phyloP scores from a whole-genome alignment of 352 stramenopile species.

The Globisporangium splendens region DNA sequence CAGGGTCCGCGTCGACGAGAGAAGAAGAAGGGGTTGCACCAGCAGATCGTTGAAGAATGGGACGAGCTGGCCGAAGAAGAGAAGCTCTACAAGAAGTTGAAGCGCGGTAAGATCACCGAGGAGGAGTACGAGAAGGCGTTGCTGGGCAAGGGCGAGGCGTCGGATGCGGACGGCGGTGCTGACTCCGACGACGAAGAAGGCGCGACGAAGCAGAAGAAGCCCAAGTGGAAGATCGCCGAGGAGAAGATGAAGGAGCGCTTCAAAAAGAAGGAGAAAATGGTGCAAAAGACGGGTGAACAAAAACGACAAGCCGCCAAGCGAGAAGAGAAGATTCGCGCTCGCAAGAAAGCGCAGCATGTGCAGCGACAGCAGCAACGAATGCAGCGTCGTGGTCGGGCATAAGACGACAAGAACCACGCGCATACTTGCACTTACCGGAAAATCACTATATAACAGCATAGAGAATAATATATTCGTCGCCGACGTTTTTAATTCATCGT shows the following conservation, averaged over 20 bases:
- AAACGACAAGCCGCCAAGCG: constrained; percentile 73
- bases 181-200: constrained; percentile 12
- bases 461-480: constrained; percentile 21
- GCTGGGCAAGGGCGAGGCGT: constrained; percentile 42
- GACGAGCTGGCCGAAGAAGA: constrained; percentile 98
- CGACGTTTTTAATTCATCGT: neutral
- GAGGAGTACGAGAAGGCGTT: constrained; percentile 89
- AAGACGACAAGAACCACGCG: neutral
- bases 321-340: constrained; percentile 77
- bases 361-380: constrained; percentile 54
- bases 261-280: constrained; percentile 78
- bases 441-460: constrained; percentile 12
- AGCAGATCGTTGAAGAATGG: constrained; percentile 99
- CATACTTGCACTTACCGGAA: constrained; percentile 5
- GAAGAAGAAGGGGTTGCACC: constrained; percentile 96
- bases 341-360: constrained; percentile 77
- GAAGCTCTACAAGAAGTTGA: constrained; percentile 96
- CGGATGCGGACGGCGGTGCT: constrained; percentile 34
- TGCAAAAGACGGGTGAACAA: constrained; percentile 69
- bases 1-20: constrained; percentile 70
- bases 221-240: constrained; percentile 53
- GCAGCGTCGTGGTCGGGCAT: constrained; percentile 30
- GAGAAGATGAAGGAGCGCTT: constrained; percentile 77
- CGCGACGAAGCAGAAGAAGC: constrained; percentile 41
- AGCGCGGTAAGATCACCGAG: constrained; percentile 96